Evolutionary conservation across 2,329 filamentous ascomycete genomes (phyloP).

Genomic region (Neophaeococcomyces mojaviensis): DNA sequence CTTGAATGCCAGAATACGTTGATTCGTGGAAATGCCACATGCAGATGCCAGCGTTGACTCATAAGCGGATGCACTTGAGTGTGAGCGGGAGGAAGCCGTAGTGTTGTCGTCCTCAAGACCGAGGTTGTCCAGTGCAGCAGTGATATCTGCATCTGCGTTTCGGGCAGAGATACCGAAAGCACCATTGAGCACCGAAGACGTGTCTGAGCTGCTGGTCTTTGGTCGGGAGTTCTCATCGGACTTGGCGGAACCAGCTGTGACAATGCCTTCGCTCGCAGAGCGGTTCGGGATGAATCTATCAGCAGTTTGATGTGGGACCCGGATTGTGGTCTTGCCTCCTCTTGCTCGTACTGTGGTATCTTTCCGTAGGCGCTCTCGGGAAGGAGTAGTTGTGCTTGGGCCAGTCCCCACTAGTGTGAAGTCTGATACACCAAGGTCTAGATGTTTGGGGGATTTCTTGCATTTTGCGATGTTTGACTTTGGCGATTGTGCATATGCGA

Average conservation of each 20-base stretch:
- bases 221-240: constrained; percentile 69
- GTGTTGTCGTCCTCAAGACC: constrained; percentile 67
- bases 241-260: constrained; percentile 75
- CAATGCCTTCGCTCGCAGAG: constrained; percentile 77
- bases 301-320: constrained; percentile 59
- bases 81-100: constrained; percentile 63
- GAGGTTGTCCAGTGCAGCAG: constrained; percentile 70
- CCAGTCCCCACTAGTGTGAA: constrained; percentile 85
- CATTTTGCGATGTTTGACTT: constrained; percentile 89
- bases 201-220: constrained; percentile 63
- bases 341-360: constrained; percentile 45
- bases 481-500: constrained; percentile 72
- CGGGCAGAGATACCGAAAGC: constrained; percentile 60
- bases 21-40: constrained; percentile 87
- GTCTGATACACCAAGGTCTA: constrained; percentile 88
- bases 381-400: constrained; percentile 40
- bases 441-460: constrained; percentile 69
- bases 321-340: constrained; percentile 64
- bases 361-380: constrained; percentile 50
- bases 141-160: constrained; percentile 63
- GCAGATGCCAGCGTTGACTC: constrained; percentile 84
- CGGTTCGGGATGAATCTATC: constrained; percentile 97
- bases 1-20: constrained; percentile 96
- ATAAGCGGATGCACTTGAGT: constrained; percentile 82
- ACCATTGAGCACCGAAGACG: constrained; percentile 67